Percentiles rank a stretch among this genome's conserved stretches.
Evolutionary conservation across 108 stramenopile genomes (phyloP).

Genomic region (Asterionellopsis glacialis): DNA sequence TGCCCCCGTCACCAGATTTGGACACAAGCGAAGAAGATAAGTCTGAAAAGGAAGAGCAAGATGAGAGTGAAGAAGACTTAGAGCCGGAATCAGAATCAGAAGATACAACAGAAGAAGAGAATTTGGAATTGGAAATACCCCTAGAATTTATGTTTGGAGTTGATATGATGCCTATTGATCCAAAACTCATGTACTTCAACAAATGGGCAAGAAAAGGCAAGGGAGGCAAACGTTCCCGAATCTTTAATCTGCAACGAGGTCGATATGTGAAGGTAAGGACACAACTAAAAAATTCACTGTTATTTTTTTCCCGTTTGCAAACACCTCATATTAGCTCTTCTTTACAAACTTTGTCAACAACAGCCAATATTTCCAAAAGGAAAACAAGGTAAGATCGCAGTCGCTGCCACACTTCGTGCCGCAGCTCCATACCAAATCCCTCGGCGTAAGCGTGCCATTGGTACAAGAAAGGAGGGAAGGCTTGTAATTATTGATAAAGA

Average conservation of each 20-base stretch:
- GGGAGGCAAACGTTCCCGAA: constrained; percentile 56
- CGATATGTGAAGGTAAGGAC: too few relatives aligned
- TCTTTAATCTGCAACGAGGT: constrained; percentile 32
- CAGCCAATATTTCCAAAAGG: too few relatives aligned
- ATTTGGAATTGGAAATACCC: constrained; percentile 39
- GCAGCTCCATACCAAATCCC: constrained; percentile 66
- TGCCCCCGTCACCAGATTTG: constrained; percentile 38
- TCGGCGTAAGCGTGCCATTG: constrained; percentile 32
- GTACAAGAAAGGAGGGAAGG: constrained; percentile 19
- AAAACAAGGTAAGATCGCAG: constrained; percentile 29
- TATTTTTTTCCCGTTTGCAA: too few relatives aligned
- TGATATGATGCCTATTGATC: constrained; percentile 51
- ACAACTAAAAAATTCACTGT: too few relatives aligned
- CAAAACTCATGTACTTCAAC: constrained; percentile 49
- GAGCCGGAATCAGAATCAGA: constrained; percentile 36
- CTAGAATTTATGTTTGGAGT: constrained; percentile 57
- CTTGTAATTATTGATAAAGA: constrained; percentile 49
- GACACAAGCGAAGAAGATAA: constrained; percentile 19
- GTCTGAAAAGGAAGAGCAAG: constrained; percentile 10
- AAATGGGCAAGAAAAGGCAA: constrained; percentile 52
- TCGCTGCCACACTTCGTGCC: constrained; percentile 70
- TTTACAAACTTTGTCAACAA: too few relatives aligned
- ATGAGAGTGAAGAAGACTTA: constrained; percentile 32
- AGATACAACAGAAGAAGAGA: constrained; percentile 32
- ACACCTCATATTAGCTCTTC: too few relatives aligned